Conservation (phyloP, 441 rosid genomes). For the Jatropha multifida region DNA sequence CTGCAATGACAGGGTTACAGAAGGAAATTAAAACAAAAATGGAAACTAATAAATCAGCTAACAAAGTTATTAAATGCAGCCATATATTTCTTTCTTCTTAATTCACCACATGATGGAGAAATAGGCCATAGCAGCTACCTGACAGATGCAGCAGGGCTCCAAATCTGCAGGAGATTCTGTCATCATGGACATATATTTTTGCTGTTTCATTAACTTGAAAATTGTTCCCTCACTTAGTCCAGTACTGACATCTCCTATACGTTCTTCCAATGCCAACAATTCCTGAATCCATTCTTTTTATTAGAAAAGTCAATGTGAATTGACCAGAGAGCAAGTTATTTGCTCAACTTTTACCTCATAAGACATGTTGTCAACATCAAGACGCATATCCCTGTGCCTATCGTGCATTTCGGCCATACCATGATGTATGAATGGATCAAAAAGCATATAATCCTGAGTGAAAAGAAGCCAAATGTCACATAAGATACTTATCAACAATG, state of each 20-base stretch:
- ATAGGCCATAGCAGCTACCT: slow-evolving; percentile 42
- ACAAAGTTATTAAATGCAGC: background rate
- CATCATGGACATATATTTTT: slow-evolving; percentile 28
- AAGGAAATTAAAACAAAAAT: slow-evolving; percentile 9
- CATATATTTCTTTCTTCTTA: background rate
- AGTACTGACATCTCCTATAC: slow-evolving; percentile 79
- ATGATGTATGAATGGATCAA: slow-evolving; percentile 60
- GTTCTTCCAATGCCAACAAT: slow-evolving; percentile 79
- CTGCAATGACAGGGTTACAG: slow-evolving; percentile 36
- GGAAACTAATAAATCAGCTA: background rate
- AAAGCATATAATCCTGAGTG: slow-evolving; percentile 66
- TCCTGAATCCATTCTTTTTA: slow-evolving; percentile 46
- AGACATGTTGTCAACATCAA: slow-evolving; percentile 90
- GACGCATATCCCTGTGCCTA: slow-evolving; percentile 85
- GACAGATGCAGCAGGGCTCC: slow-evolving; percentile 89
- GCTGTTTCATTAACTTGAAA: slow-evolving; percentile 54
- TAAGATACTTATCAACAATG: background rate
- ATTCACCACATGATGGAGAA: background rate
- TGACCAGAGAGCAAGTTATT: slow-evolving; percentile 4
- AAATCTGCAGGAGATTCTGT: slow-evolving; percentile 34
- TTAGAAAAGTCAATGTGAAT: slow-evolving; percentile 18
- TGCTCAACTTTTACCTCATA: slow-evolving; percentile 58
- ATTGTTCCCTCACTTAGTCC: slow-evolving; percentile 70
- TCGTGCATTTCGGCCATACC: slow-evolving; percentile 74
- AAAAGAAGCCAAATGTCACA: background rate